Base-by-base conservation (phyloP, 257 asterid species). In the Ilex aquifolium region DNA sequence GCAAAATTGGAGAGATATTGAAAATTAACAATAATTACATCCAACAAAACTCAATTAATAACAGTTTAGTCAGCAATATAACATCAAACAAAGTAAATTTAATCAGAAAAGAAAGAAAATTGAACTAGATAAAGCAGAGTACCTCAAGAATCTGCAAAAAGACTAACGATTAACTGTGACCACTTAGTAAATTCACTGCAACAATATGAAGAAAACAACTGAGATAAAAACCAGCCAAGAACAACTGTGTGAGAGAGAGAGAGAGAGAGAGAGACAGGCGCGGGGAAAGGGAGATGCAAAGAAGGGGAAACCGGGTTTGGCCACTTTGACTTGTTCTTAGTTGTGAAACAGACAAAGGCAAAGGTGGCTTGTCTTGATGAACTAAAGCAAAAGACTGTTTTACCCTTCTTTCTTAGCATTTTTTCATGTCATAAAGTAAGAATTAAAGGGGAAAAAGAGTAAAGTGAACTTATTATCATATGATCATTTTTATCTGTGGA, bases 261-360 rank as follows among this genome's bases (percentile, higher is more conserved):
- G 73, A 39, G 17, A 6, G 5, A 36, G 3, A 36, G 40, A n/a
- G n/a, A n/a, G n/a, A n/a, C n/a, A 36, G 6, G 40, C 6, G 40
- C 30, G 15, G 55, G 56, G 13, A 56, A 29, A 52, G 8, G 21
- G n/a, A 10, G 73, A 27, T n/a, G 57, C 27, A 57, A 60, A 69
- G 14, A 55, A 42, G 58, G 54, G 54, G 52, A 50, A 30, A 48
- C 52, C 13, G 62, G 14, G 44, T 59, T 72, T 61, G 55, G 69
- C 57, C 60, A 61, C 56, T 32, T 61, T 40, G 58, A 74, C 29
- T 63, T 30, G 69, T 69, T 75, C 54, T 40, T 58, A 21, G 70
- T 64, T 58, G 76, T 67, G 73, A 68, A 72, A 77, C 74, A 52
- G 81, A 74, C 77, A 75, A 66, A 54, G 57, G 10, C 57, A 65